Percentiles rank a stretch among this genome's conserved stretches.
phyloP scores from a whole-genome alignment of 345 rosid genomes.

The Acer saccharum region DNA sequence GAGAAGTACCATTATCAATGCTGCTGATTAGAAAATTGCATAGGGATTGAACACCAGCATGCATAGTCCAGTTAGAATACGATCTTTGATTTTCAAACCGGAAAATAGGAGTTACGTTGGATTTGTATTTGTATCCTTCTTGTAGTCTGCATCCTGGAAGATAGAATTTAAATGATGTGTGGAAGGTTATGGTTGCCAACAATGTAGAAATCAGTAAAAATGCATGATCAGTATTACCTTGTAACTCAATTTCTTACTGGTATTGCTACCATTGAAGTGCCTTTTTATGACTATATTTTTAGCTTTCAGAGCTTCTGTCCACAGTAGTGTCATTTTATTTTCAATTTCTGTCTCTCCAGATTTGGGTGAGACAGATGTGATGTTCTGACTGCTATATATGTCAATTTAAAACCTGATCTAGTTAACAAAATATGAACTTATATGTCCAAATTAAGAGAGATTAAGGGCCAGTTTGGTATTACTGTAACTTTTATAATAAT shows the following conservation, averaged over 20 bases:
- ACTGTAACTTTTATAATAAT: too few species aligned
- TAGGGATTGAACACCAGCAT: background rate
- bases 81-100: background rate
- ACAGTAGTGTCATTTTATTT: background rate
- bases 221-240: background rate
- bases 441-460: too few species aligned
- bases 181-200: background rate
- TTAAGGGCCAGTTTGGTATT: too few species aligned
- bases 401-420: too few species aligned
- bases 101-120: background rate
- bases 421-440: too few species aligned
- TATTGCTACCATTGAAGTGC: too few species aligned
- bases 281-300: background rate
- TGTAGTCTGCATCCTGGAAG: background rate
- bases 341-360: background rate
- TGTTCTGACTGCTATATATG: background rate
- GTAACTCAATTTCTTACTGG: background rate
- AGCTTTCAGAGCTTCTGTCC: background rate
- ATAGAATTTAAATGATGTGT: background rate
- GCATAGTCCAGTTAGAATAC: background rate
- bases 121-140: background rate
- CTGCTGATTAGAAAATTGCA: conserved; percentile 6
- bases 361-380: background rate
- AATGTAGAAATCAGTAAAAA: background rate
- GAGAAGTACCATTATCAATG: background rate